Evolutionary conservation across 2,329 filamentous ascomycete genomes (phyloP).

Genomic region (Alternaria brassicicola): DNA sequence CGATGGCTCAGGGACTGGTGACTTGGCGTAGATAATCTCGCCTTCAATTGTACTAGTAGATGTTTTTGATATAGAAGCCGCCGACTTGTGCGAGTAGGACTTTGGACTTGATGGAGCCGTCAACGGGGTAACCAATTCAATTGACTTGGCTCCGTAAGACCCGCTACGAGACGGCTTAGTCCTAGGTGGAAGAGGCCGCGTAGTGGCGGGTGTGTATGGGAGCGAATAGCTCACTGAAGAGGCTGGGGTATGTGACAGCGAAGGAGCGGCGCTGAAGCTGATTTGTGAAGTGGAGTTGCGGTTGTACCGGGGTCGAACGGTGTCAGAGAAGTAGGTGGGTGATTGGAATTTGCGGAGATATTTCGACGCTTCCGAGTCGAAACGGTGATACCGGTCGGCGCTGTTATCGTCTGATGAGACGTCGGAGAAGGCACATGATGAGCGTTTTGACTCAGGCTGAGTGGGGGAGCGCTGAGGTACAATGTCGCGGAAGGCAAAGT

Average conservation of each 20-base stretch:
- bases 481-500: slow-evolving; percentile 52
- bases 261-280: slow-evolving; percentile 50
- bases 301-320: slow-evolving; percentile 43
- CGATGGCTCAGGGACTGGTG: slow-evolving; percentile 40
- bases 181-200: slow-evolving; percentile 48
- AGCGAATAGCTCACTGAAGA: slow-evolving; percentile 54
- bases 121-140: slow-evolving; percentile 54
- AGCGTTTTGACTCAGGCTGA: slow-evolving; percentile 45
- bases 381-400: slow-evolving; percentile 21
- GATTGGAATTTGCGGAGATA: slow-evolving; percentile 53
- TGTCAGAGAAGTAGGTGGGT: slow-evolving; percentile 31
- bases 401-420: slow-evolving; percentile 47
- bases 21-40: slow-evolving; percentile 47
- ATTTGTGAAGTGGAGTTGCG: slow-evolving; percentile 45
- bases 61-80: slow-evolving; percentile 39
- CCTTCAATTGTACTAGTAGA: slow-evolving; percentile 46
- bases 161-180: slow-evolving; percentile 47
- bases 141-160: slow-evolving; percentile 49
- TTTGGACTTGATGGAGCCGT: slow-evolving; percentile 44
- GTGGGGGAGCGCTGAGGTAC: slow-evolving; percentile 57
- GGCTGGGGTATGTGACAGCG: slow-evolving; percentile 55
- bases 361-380: slow-evolving; percentile 49
- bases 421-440: slow-evolving; percentile 53
- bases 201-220: slow-evolving; percentile 48
- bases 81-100: slow-evolving; percentile 43